Percentiles rank a stretch among this genome's conserved stretches.
These are phyloP conservation scores for Aspergillus sp. DNA, from an alignment of 2,329 filamentous ascomycete genomes.

Conservation along the genomic window DNA sequence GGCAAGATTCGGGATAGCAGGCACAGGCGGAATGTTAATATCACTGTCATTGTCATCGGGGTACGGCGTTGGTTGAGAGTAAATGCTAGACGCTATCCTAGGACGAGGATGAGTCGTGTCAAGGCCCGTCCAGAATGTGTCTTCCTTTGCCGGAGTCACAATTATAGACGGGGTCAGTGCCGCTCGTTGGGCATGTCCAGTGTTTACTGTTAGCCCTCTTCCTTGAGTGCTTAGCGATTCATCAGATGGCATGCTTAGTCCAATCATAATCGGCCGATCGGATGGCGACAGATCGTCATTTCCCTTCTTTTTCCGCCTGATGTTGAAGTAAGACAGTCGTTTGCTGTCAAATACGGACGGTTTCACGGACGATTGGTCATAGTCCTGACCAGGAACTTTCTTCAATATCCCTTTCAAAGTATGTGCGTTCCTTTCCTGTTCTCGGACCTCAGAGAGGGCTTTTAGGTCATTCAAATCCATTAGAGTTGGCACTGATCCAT, in stretches of 20 bases:
- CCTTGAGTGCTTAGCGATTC: conserved; percentile 28
- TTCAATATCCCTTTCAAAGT: conserved; percentile 25
- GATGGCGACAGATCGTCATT: conserved; percentile 46
- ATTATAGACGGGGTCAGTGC: conserved; percentile 50
- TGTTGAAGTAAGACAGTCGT: conserved; percentile 21
- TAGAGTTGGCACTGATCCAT: conserved; percentile 25
- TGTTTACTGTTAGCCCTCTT: conserved; percentile 28
- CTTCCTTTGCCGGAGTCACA: conserved; percentile 48
- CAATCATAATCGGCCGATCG: conserved; percentile 50
- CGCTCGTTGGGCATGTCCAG: conserved; percentile 34
- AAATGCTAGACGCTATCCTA: conserved; percentile 46
- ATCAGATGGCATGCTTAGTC: conserved; percentile 43
- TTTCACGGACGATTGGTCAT: conserved; percentile 25
- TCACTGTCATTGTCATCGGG: conserved; percentile 25
- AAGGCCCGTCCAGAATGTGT: conserved; percentile 38
- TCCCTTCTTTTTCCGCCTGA: conserved; percentile 26
- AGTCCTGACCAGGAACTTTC: conserved; percentile 25
- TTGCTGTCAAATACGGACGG: conserved; percentile 6
- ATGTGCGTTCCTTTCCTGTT: conserved; percentile 33
- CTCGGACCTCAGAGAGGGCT: conserved; percentile 35
- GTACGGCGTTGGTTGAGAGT: conserved; percentile 45
- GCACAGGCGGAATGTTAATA: conserved; percentile 42
- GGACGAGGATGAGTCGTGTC: conserved; percentile 29
- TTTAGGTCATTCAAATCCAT: conserved; percentile 44
- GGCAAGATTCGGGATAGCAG: conserved; percentile 41